Evolutionary conservation across 2,329 filamentous ascomycete species (phyloP), one percentile per base, ranked within the genome.

Genomic region (Fusarium kyushuense): DNA sequence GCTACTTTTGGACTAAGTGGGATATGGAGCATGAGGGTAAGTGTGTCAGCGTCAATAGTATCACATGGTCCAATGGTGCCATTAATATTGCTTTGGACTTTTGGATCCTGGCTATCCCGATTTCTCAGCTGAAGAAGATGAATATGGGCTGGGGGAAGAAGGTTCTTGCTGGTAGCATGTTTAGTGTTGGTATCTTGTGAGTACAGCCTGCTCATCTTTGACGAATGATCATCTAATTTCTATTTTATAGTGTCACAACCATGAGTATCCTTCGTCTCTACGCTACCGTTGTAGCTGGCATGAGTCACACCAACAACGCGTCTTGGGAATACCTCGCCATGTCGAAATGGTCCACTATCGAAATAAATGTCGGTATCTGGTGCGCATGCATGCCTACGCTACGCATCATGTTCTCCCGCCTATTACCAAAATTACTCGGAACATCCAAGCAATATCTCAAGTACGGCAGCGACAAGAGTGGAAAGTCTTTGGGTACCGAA

Each of bases 1-100:
- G 74, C 14, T 82, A 80, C 58, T 84, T 83, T 71, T 89, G 87
- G 87, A 78, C 75, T 0, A 76, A 75, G 10, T 89, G 86, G 85
- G 81, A 85, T 46, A 80, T 79, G 1, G 74, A 81, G 56, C 78
- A 82, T 35, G 12, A 19, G 11, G 35, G 35, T 4, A 38, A 63
- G 1, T 89, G 87, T 67, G 70, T 84, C n/a, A 78, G 85, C 54
- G 75, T 84, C 59, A 86, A 84, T 62, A 75, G 76, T 3, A 77
- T 87, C 6, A 80, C 77, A 0, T 87, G 84, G 82, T 78, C 82
- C n/a, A 83, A 84, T 33, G 85, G 86, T 0, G 80, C 71, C 17
- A 80, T 86, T 51, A 84, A 83, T 57, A 87, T 89, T 41, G 74
- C 75, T 0, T 75, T 86, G 29, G 86, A 89, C 61, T 14, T 84